Percentiles rank a stretch among this genome's conserved stretches.
Evolutionary conservation across 2,329 filamentous ascomycete species (phyloP).

Genomic region (Sarocladiaceae sp.): DNA sequence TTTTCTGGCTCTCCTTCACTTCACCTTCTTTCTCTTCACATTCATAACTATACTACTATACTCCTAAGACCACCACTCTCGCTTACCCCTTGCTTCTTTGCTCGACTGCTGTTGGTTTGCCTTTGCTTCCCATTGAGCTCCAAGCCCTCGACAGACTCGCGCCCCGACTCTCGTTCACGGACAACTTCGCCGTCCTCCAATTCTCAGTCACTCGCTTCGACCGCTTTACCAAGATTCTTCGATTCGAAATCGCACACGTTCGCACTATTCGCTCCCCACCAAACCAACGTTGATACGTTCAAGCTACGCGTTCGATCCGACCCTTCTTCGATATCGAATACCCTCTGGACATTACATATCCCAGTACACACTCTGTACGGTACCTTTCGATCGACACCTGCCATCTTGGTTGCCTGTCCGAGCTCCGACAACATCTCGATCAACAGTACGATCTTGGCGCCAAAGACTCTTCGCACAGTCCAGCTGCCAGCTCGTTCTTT

Average conservation of each 20-base stretch:
- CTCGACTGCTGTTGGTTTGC: constrained; percentile 1
- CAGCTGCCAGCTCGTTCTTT: constrained; percentile 1
- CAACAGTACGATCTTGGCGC: background rate
- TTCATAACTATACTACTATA: too few species aligned
- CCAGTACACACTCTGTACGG: background rate
- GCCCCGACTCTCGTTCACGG: constrained; percentile 2
- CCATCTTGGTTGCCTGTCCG: too few species aligned
- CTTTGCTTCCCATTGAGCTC: background rate
- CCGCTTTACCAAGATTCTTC: background rate
- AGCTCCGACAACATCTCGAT: background rate
- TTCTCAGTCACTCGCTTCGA: constrained; percentile 9
- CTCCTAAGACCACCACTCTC: background rate
- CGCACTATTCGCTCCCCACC: background rate
- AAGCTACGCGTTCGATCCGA: constrained; percentile 4
- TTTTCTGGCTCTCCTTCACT: constrained; percentile 8
- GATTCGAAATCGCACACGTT: too few species aligned
- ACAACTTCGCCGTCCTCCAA: background rate
- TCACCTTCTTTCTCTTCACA: constrained; percentile 2
- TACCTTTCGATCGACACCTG: background rate
- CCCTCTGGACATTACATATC: constrained; percentile 1
- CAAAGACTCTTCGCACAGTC: background rate
- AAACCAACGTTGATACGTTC: constrained; percentile 1
- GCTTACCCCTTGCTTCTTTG: constrained; percentile 4
- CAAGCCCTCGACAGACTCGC: background rate
- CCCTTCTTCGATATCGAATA: too few species aligned